These are phyloP conservation scores for Mycena leptocephala DNA, from an alignment of 768 basidiomycete species.

Conservation along the genomic window DNA sequence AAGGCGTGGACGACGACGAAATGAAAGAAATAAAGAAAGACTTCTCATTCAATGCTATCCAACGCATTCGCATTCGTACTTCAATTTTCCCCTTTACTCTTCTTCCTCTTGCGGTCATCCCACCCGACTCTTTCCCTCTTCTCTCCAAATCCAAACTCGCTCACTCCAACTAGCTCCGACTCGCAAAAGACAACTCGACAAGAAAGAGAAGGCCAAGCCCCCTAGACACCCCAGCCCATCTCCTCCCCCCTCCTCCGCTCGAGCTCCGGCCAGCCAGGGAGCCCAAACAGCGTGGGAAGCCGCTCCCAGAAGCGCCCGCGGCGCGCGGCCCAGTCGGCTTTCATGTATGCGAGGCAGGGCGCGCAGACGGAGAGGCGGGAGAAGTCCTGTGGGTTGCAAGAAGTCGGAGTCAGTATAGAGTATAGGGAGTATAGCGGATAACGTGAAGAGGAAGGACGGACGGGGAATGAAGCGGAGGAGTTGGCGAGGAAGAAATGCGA, in stretches of 20 bases:
- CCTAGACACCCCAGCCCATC: background rate
- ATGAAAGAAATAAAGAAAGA: too few relatives aligned
- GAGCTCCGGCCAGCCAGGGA: slow-evolving; percentile 25
- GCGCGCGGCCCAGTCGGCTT: slow-evolving; percentile 31
- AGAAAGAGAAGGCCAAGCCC: too few relatives aligned
- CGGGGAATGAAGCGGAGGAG: too few relatives aligned
- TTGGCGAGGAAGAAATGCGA: background rate
- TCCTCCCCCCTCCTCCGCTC: slow-evolving; percentile 11
- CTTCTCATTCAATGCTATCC: too few relatives aligned
- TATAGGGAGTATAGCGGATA: background rate
- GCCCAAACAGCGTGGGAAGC: slow-evolving; percentile 29
- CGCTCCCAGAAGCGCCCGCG: slow-evolving; percentile 32
- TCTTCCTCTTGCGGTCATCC: too few relatives aligned
- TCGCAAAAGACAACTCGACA: too few relatives aligned
- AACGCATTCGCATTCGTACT: too few relatives aligned
- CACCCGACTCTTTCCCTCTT: too few relatives aligned
- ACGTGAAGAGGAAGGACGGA: background rate
- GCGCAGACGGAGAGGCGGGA: slow-evolving; percentile 32
- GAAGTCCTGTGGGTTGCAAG: slow-evolving; percentile 34
- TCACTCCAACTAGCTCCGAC: too few relatives aligned
- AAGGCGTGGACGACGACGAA: too few relatives aligned
- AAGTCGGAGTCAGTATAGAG: background rate
- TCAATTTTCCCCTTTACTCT: too few relatives aligned
- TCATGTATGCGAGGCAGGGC: slow-evolving; percentile 34
- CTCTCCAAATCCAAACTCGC: too few relatives aligned